These are phyloP conservation scores for Psidium friedrichsthalianum DNA, from an alignment of 345 rosid species.

Conservation along the genomic window DNA sequence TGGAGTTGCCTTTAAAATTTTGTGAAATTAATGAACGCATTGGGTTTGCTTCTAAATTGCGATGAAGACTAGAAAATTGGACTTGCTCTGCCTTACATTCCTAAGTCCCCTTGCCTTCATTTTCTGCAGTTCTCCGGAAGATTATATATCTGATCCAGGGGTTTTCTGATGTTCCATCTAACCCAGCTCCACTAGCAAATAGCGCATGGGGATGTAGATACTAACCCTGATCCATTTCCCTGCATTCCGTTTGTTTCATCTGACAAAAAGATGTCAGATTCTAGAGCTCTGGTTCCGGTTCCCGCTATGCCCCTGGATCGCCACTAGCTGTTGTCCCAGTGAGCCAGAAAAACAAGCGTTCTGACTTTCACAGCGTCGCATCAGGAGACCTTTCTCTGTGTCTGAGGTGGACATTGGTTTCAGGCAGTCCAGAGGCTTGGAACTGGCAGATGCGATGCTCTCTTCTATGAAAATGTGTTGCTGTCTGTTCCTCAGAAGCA, in stretches of 20 bases:
- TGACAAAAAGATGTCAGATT: conserved; percentile 41
- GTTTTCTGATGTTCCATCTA: conserved; percentile 25
- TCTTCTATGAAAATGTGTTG: not conserved
- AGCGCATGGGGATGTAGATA: conserved; percentile 19
- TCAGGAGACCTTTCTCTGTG: conserved; percentile 96
- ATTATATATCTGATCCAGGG: conserved; percentile 24
- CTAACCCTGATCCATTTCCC: conserved; percentile 27
- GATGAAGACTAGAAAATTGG: not conserved
- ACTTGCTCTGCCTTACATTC: not conserved
- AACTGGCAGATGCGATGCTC: conserved; percentile 60
- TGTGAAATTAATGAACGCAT: not conserved
- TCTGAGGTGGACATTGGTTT: conserved; percentile 91
- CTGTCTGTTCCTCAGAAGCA: not conserved
- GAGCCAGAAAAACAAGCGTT: conserved; percentile 51
- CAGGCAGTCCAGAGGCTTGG: conserved; percentile 87
- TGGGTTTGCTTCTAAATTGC: not conserved
- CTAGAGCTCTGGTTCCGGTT: conserved; percentile 63
- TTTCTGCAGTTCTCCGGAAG: conserved; percentile 36
- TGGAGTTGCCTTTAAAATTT: not conserved
- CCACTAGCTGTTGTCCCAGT: conserved; percentile 61
- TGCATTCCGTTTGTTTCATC: conserved; percentile 28
- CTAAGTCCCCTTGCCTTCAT: not conserved
- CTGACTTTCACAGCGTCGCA: conserved; percentile 82
- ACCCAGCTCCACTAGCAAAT: conserved; percentile 13
- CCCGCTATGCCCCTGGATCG: conserved; percentile 32